These are phyloP conservation scores for Alternaria angustiovoidea DNA, from an alignment of 2,329 filamentous ascomycete species.

Conservation along the genomic window DNA sequence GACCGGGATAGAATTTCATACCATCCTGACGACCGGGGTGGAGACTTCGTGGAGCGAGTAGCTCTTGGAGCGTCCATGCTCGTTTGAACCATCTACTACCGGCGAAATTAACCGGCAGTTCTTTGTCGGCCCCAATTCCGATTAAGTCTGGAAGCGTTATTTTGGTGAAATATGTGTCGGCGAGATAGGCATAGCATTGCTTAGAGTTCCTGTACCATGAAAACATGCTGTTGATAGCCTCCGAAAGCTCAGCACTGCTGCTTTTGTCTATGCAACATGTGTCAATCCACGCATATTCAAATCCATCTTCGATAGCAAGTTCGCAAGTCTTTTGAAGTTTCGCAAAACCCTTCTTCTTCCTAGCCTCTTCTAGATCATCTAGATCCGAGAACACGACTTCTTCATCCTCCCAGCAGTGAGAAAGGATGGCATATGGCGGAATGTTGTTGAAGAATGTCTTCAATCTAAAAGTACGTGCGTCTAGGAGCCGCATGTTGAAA, in stretches of 20 bases:
- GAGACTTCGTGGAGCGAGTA: no score
- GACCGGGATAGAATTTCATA: no score
- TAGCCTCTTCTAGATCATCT: constrained; percentile 9
- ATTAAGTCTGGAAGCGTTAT: no score
- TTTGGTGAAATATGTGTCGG: constrained; percentile 1
- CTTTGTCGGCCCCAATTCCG: no score
- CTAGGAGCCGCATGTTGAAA: constrained; percentile 13
- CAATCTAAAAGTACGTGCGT: constrained; percentile 12
- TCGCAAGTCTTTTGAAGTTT: constrained; percentile 29
- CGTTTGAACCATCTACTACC: no score
- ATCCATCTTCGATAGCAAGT: constrained; percentile 13
- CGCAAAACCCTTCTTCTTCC: constrained; percentile 17
- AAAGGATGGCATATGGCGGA: constrained; percentile 28
- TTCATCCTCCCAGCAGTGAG: constrained; percentile 27
- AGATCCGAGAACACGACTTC: constrained; percentile 26
- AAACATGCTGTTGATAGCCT: constrained; percentile 30
- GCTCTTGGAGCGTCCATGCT: no score
- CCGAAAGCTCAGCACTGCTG: constrained; percentile 22
- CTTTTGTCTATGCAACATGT: constrained; percentile 36
- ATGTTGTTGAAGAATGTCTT: constrained; percentile 15
- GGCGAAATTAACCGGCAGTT: no score
- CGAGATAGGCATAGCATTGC: constrained; percentile 27
- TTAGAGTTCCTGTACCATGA: constrained; percentile 22
- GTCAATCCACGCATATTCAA: constrained; percentile 24
- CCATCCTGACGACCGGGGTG: no score